Evolutionary conservation across 495 filamentous ascomycete species (phyloP), one percentile per base, ranked within the genome.

Genomic region (Penicillium canescens): DNA sequence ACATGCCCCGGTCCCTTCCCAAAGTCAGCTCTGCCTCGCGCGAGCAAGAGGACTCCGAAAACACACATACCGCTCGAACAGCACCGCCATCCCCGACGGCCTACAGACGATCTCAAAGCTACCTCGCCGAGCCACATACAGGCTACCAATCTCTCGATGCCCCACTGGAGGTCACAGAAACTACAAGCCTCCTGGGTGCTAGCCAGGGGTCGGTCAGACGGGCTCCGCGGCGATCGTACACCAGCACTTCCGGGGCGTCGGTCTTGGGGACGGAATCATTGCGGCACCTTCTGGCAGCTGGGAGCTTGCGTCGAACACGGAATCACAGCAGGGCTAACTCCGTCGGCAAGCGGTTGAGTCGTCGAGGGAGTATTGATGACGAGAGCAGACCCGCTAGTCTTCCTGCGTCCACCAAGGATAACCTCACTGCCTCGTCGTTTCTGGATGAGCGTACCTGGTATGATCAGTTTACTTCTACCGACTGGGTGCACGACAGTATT

Each of bases 401-500:
- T 18, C 72, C 84, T 49, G 56, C 78, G 18, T 84, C 86, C 36
- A 82, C 79, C 9, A 88, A 87, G 52, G 70, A 78, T 57, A 81
- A 78, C 16, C 39, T 76, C 48, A 78, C 71, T 13, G 68, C 69
- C 16, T 76, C 74, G 5, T 63, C 85, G 12, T 83, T 80, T 47
- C 69, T 83, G 24, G 91, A 98, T 62, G 92, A 98, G 45, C 84
- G 94, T 14, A 89, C 94, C 11, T 98, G 94, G 94, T 98, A 98
- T 71, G 93, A 98, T 74, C 94, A 98, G 70, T 97, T 98, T 70
- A 97, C 93, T 6, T 96, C 90, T 9, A 98, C 93, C 60, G 94
- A 98, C 69, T 98, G 93, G 94, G 94, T 98, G 7, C 92, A 96
- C 64, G 94, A 98, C 62, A 94, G 89, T 67, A 96, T 98, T 56